Conservation (phyloP, 257 asterid species). For the Ehretia macrophylla region DNA sequence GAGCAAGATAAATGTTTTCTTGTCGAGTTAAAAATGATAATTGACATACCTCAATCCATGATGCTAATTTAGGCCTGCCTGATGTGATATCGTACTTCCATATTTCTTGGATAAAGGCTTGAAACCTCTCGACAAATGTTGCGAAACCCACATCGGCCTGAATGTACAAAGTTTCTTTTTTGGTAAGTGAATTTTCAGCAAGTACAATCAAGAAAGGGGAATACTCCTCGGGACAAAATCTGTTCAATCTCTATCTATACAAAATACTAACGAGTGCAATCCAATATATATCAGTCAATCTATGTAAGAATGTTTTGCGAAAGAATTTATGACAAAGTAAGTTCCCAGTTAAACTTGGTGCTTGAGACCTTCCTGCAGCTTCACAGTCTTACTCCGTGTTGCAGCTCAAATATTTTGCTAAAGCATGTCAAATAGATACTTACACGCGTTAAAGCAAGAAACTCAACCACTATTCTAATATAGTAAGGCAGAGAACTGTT, state of each 20-base stretch:
- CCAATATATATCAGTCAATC: neutral
- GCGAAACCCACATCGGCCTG: constrained; percentile 52
- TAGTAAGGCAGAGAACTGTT: too few relatives aligned
- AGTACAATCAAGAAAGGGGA: neutral
- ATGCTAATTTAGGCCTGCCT: constrained; percentile 40
- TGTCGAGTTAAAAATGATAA: constrained; percentile 13
- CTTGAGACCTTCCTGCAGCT: too few relatives aligned
- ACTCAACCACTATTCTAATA: too few relatives aligned
- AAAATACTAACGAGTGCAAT: neutral
- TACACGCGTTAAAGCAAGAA: too few relatives aligned
- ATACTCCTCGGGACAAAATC: neutral
- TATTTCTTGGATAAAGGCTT: constrained; percentile 27
- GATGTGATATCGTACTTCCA: constrained; percentile 14
- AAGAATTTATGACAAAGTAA: neutral
- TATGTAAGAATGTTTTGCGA: neutral
- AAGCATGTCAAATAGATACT: too few relatives aligned
- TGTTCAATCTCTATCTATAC: too few relatives aligned
- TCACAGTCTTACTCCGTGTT: too few relatives aligned
- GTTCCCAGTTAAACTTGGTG: too few relatives aligned
- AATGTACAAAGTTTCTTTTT: constrained; percentile 1
- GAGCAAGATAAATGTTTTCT: neutral
- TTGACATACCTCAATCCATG: constrained; percentile 29
- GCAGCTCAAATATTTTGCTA: too few relatives aligned
- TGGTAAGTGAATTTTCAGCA: neutral
- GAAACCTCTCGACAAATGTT: constrained; percentile 59